phyloP scores from a whole-genome alignment of 306 rosid genomes.

The Citrullus colocynthis region DNA sequence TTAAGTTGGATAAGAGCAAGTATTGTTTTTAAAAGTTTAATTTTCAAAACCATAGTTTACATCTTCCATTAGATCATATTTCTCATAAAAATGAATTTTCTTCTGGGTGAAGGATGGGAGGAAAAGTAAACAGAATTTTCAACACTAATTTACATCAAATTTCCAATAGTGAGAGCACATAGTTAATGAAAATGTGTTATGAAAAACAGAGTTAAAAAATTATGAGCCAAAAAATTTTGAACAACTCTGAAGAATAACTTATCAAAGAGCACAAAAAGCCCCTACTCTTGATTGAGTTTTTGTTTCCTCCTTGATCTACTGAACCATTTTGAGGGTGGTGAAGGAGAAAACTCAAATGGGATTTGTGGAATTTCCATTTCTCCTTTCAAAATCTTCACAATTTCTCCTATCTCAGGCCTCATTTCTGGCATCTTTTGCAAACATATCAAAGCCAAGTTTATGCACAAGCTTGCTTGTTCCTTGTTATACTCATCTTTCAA shows the following conservation, averaged over 20 bases:
- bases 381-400: conserved; percentile 71
- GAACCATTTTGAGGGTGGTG: conserved; percentile 71
- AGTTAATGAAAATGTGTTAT: neutral
- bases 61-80: too few relatives aligned
- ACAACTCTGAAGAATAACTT: too few relatives aligned
- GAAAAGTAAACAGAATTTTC: neutral
- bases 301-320: conserved; percentile 63
- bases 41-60: too few relatives aligned
- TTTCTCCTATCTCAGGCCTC: conserved; percentile 78
- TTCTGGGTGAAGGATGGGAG: too few relatives aligned
- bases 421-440: conserved; percentile 75
- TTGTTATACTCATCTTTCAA: conserved; percentile 56
- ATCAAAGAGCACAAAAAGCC: neutral
- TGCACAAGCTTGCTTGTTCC: conserved; percentile 71
- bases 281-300: conserved; percentile 32
- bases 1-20: neutral
- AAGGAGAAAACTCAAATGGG: conserved; percentile 79
- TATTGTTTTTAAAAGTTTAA: neutral
- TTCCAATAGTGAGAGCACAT: neutral
- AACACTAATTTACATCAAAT: neutral
- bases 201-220: neutral
- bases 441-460: conserved; percentile 73
- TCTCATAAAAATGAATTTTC: too few relatives aligned
- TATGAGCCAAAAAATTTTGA: neutral
- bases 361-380: conserved; percentile 74